A percentile compares a stretch with the other conserved stretches of the same genome.
These are phyloP conservation scores for Fusarium beomiforme DNA, from an alignment of 2,329 filamentous ascomycete genomes.

Conservation along the genomic window DNA sequence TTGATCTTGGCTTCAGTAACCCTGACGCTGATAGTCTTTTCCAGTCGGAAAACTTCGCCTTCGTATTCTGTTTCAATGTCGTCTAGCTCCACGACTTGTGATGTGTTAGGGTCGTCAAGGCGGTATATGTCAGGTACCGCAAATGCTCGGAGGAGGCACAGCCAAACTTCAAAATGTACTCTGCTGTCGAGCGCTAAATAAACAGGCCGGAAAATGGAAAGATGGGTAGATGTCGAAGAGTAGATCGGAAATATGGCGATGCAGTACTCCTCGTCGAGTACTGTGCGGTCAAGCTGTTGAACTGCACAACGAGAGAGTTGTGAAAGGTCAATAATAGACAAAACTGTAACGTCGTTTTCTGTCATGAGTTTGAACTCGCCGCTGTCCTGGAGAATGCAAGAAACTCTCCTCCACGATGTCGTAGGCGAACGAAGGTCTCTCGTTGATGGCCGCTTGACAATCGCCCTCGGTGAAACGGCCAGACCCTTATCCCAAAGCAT, in stretches of 20 bases:
- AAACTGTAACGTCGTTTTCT: constrained; percentile 81
- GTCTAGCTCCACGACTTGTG: constrained; percentile 55
- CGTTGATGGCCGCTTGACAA: constrained; percentile 67
- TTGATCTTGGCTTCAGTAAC: constrained; percentile 72
- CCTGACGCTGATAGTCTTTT: constrained; percentile 68
- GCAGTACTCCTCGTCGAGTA: constrained; percentile 92
- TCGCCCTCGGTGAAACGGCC: constrained; percentile 63
- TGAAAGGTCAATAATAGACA: constrained; percentile 86
- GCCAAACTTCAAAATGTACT: constrained; percentile 97
- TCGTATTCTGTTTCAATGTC: constrained; percentile 52
- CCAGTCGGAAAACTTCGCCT: constrained; percentile 67
- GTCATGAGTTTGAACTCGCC: constrained; percentile 92
- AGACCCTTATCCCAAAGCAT: constrained; percentile 87
- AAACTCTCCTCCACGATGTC: constrained; percentile 86
- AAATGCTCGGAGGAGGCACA: constrained; percentile 89
- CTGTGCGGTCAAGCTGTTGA: constrained; percentile 88
- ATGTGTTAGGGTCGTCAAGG: constrained; percentile 56
- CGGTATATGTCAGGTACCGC: constrained; percentile 92
- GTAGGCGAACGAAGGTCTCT: constrained; percentile 63
- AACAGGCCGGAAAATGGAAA: constrained; percentile 85
- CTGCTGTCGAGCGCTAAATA: constrained; percentile 89
- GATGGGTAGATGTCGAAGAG: constrained; percentile 74
- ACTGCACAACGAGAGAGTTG: constrained; percentile 90
- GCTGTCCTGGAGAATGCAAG: constrained; percentile 93
- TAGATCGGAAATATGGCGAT: constrained; percentile 97